Evolutionary conservation across 2,329 filamentous ascomycete species (phyloP).

Genomic region (Magnaporthiopsis incrustans): DNA sequence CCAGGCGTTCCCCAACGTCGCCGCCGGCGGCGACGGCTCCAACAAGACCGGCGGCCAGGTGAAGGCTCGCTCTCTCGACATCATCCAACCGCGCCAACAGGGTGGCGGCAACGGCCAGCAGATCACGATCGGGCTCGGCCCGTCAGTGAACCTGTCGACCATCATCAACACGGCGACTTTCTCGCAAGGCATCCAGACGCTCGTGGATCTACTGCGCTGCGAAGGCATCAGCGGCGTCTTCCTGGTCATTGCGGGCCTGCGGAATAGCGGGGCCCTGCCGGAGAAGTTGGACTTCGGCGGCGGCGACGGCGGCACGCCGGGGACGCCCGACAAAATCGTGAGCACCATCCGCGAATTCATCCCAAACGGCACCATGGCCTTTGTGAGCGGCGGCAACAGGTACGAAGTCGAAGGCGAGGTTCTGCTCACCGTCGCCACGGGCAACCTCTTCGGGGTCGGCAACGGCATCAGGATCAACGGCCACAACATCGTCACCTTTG

Average conservation of each 20-base stretch:
- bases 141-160: constrained; percentile 18
- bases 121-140: constrained; percentile 3
- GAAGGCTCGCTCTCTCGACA: not conserved
- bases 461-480: constrained; percentile 15
- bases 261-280: constrained; percentile 10
- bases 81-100: not conserved
- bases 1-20: constrained; percentile 10
- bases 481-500: constrained; percentile 14
- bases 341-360: constrained; percentile 16
- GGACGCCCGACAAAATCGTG: constrained; percentile 7
- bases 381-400: constrained; percentile 18
- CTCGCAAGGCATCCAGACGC: constrained; percentile 21
- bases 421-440: constrained; percentile 15
- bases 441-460: constrained; percentile 8
- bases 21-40: constrained; percentile 8
- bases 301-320: not conserved
- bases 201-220: constrained; percentile 22
- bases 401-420: constrained; percentile 19
- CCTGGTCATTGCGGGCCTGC: constrained; percentile 19
- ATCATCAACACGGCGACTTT: constrained; percentile 21
- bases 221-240: constrained; percentile 25
- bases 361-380: constrained; percentile 18
- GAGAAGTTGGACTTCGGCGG: not conserved
- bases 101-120: not conserved
- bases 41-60: not conserved